Percentiles rank a stretch among this genome's conserved stretches.
These are phyloP conservation scores for Eugenia klotzschiana DNA, from an alignment of 441 rosid genomes.

Conservation along the genomic window DNA sequence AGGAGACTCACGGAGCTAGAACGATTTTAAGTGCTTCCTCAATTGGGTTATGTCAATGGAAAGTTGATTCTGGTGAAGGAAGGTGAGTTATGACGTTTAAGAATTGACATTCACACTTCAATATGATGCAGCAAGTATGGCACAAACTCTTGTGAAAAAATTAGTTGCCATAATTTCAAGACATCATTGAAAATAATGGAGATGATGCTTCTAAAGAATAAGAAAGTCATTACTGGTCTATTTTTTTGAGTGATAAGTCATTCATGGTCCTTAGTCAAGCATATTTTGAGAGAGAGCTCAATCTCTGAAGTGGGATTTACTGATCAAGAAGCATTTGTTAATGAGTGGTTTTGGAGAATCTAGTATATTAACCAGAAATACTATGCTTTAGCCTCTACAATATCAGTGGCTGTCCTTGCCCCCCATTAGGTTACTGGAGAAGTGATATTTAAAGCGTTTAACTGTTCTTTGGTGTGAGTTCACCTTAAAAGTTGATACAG, in stretches of 20 bases:
- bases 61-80: conserved; percentile 29
- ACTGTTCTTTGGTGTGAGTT: neutral
- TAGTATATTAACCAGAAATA: neutral
- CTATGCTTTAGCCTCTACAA: neutral
- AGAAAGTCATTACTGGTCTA: neutral
- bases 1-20: conserved; percentile 18
- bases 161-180: neutral
- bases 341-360: neutral
- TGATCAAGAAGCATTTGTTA: neutral
- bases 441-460: neutral
- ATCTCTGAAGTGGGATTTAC: neutral
- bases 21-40: conserved; percentile 69
- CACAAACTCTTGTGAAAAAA: neutral
- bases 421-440: neutral
- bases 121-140: neutral
- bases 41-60: conserved; percentile 65
- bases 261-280: neutral
- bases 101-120: neutral
- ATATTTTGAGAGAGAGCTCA: neutral
- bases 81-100: conserved; percentile 27
- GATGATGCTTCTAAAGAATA: neutral
- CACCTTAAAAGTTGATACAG: neutral
- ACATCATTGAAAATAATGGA: neutral
- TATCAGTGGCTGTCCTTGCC: neutral
- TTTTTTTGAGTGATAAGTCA: neutral